A percentile compares a stretch with the other conserved stretches of the same genome.
Conservation (phyloP, 495 filamentous ascomycete genomes). For the Xylaria sp. region DNA sequence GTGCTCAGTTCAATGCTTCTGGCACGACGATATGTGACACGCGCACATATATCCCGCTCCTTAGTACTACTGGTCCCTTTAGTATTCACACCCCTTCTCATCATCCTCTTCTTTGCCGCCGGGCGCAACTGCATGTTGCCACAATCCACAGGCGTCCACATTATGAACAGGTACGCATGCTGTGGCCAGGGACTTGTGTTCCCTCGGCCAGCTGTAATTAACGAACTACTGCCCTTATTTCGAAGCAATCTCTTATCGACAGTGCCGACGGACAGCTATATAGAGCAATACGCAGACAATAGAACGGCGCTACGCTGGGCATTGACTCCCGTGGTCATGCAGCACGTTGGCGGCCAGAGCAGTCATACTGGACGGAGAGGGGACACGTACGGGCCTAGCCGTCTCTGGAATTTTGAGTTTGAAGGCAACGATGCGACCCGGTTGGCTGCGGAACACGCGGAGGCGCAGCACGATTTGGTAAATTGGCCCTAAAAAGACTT, state of each 20-base stretch:
- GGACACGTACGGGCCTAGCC: conserved; percentile 21
- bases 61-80: conserved; percentile 29
- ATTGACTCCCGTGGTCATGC: conserved; percentile 54
- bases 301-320: conserved; percentile 49
- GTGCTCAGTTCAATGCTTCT: conserved; percentile 25
- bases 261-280: conserved; percentile 37
- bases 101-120: conserved; percentile 46
- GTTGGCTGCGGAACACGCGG: conserved; percentile 32
- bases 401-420: conserved; percentile 38
- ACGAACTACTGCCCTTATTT: conserved; percentile 32
- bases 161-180: conserved; percentile 58
- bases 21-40: conserved; percentile 24
- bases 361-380: conserved; percentile 32
- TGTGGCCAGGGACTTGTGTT: conserved; percentile 42
- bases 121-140: conserved; percentile 40
- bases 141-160: conserved; percentile 46
- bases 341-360: conserved; percentile 55
- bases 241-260: conserved; percentile 31
- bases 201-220: conserved; percentile 25
- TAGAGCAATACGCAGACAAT: conserved; percentile 33
- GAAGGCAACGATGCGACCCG: conserved; percentile 35
- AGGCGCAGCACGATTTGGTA: background rate
- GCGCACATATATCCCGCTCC: conserved; percentile 24
- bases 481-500: background rate
- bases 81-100: conserved; percentile 37